Evolutionary conservation across 2,329 filamentous ascomycete genomes (phyloP).

Genomic region (Colletotrichum tamarilloi): DNA sequence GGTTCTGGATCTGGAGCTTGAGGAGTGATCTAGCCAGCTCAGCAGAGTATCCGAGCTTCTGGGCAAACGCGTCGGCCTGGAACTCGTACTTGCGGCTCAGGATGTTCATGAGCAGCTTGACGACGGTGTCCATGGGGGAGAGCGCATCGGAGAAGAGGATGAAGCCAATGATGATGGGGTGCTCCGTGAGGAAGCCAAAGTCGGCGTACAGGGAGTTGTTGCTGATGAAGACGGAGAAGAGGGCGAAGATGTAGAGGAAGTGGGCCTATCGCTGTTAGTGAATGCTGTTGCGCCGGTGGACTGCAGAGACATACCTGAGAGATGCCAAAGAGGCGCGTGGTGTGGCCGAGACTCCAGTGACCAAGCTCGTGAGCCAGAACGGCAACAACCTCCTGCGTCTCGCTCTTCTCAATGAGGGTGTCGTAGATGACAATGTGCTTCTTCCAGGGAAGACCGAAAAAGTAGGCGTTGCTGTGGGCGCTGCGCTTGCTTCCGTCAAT

Average conservation of each 20-base stretch:
- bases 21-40: conserved; percentile 90
- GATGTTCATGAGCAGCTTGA: conserved; percentile 96
- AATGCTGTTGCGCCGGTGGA: not conserved
- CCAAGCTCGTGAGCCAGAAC: conserved; percentile 96
- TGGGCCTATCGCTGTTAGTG: conserved; percentile 70
- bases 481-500: conserved; percentile 92
- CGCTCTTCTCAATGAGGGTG: conserved; percentile 95
- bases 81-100: conserved; percentile 96
- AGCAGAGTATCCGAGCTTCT: conserved; percentile 82
- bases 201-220: conserved; percentile 90
- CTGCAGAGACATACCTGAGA: conserved; percentile 70
- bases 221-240: conserved; percentile 98
- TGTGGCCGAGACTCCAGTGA: conserved; percentile 97
- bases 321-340: conserved; percentile 89
- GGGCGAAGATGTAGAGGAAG: conserved; percentile 94
- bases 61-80: conserved; percentile 92
- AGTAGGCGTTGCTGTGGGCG: conserved; percentile 91
- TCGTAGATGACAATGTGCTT: conserved; percentile 99
- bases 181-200: conserved; percentile 86
- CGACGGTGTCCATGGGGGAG: conserved; percentile 90
- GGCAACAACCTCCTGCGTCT: conserved; percentile 91
- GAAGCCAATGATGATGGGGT: conserved; percentile 96
- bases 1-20: conserved; percentile 97
- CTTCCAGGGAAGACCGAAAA: conserved; percentile 98
- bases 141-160: conserved; percentile 98